A percentile compares a stretch with the other conserved stretches of the same genome.
These are phyloP conservation scores for Lenzites betulinus DNA, from an alignment of 768 basidiomycete genomes.

Conservation along the genomic window DNA sequence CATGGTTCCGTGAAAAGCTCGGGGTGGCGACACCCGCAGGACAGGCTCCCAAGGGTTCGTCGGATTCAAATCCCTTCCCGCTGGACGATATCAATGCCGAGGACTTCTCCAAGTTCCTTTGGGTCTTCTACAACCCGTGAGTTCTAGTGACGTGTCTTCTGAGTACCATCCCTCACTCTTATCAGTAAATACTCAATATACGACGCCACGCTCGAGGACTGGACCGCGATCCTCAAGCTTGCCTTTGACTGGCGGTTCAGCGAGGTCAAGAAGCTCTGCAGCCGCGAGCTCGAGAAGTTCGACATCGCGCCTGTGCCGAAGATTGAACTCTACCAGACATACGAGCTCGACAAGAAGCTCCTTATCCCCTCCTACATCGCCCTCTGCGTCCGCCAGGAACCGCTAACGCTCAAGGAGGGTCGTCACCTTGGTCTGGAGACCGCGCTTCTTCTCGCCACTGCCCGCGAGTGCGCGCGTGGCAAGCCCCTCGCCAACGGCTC, in stretches of 20 bases:
- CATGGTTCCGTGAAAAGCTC: constrained; percentile 28
- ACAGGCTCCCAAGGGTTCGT: constrained; percentile 29
- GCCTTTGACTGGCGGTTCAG: constrained; percentile 56
- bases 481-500: constrained; percentile 35
- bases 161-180: background rate
- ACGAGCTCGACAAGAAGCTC: constrained; percentile 48
- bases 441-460: constrained; percentile 49
- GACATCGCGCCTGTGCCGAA: constrained; percentile 51
- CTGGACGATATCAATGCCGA: constrained; percentile 32
- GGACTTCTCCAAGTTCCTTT: constrained; percentile 33
- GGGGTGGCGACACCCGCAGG: constrained; percentile 22
- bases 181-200: constrained; percentile 58
- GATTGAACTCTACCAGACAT: constrained; percentile 56
- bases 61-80: constrained; percentile 33
- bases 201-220: constrained; percentile 49
- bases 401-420: constrained; percentile 57
- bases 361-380: constrained; percentile 54
- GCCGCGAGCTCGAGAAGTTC: constrained; percentile 53
- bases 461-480: constrained; percentile 49
- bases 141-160: constrained; percentile 3
- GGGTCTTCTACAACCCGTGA: constrained; percentile 38
- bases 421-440: constrained; percentile 58
- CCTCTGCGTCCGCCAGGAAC: constrained; percentile 52
- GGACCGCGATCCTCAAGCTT: constrained; percentile 56
- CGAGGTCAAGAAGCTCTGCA: constrained; percentile 50